These are phyloP conservation scores for Fusarium sp. DNA, from an alignment of 2,329 filamentous ascomycete species.

Conservation along the genomic window DNA sequence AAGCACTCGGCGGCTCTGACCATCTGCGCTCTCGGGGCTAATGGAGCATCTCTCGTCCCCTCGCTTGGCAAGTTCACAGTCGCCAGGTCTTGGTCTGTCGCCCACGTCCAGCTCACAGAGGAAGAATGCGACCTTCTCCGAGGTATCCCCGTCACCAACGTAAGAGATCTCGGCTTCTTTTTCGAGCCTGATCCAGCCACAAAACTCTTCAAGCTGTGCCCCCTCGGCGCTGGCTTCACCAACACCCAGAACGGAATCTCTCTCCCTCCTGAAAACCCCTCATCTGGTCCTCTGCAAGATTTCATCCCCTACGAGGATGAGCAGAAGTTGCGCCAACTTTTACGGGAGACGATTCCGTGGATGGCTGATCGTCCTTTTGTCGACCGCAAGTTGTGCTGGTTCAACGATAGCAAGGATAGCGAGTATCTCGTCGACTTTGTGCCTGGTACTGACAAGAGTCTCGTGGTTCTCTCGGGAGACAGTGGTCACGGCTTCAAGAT, in stretches of 20 bases:
- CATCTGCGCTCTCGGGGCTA: conserved; percentile 7
- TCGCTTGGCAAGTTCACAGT: not conserved
- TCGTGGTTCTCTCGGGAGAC: conserved; percentile 12
- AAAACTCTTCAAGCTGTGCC: conserved; percentile 17
- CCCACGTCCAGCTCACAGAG: conserved; percentile 15
- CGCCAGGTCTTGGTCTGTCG: conserved; percentile 13
- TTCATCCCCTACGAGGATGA: conserved; percentile 19
- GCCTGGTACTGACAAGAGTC: conserved; percentile 2
- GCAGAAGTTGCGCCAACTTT: conserved; percentile 7
- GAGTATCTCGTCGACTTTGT: conserved; percentile 21
- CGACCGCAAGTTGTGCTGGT: conserved; percentile 20
- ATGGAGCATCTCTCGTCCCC: conserved; percentile 4
- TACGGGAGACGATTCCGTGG: conserved; percentile 21
- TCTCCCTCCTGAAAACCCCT: not conserved
- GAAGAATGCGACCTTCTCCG: conserved; percentile 15
- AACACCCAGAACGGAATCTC: conserved; percentile 11
- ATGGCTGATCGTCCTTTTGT: conserved; percentile 24
- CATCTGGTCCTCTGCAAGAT: not conserved
- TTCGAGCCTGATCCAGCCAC: conserved; percentile 17
- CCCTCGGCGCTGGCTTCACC: conserved; percentile 19
- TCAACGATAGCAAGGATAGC: conserved; percentile 11
- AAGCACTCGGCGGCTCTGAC: conserved; percentile 1
- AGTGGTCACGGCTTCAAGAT: conserved; percentile 17
- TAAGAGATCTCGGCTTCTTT: conserved; percentile 13
- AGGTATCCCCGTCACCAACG: conserved; percentile 14